These are phyloP conservation scores for Leccinum broughii DNA, from an alignment of 768 basidiomycete species.

Conservation along the genomic window DNA sequence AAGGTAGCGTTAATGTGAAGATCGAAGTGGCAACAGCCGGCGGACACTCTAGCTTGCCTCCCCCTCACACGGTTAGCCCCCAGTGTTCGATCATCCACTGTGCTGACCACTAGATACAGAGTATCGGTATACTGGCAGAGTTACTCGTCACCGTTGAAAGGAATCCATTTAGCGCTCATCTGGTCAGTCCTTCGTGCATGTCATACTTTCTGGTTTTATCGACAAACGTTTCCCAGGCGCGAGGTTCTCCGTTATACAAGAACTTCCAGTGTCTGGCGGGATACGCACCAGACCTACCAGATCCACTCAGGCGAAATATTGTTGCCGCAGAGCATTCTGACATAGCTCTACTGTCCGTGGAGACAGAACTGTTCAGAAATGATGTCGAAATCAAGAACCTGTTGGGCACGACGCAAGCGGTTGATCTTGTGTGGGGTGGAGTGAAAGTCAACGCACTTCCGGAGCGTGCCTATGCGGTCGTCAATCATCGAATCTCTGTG, in stretches of 20 bases:
- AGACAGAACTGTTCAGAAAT: slow-evolving; percentile 44
- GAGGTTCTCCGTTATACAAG: slow-evolving; percentile 57
- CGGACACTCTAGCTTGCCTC: slow-evolving; percentile 87
- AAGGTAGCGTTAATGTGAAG: slow-evolving; percentile 63
- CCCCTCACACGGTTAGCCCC: slow-evolving; percentile 65
- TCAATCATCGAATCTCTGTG: slow-evolving; percentile 72
- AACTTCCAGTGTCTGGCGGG: slow-evolving; percentile 66
- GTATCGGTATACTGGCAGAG: slow-evolving; percentile 78
- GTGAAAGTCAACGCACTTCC: slow-evolving; percentile 81
- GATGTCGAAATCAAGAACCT: slow-evolving; percentile 45
- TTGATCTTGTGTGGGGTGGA: slow-evolving; percentile 67
- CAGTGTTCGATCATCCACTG: background rate
- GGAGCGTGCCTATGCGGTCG: slow-evolving; percentile 64
- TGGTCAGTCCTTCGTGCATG: slow-evolving; percentile 39
- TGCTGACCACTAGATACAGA: slow-evolving; percentile 40
- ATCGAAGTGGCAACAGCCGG: slow-evolving; percentile 69
- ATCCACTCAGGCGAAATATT: slow-evolving; percentile 47
- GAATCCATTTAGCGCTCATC: slow-evolving; percentile 53
- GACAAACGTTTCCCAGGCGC: slow-evolving; percentile 38
- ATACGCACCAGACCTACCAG: slow-evolving; percentile 57
- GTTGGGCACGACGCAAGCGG: slow-evolving; percentile 73
- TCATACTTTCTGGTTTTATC: background rate
- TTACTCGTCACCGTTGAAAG: slow-evolving; percentile 68
- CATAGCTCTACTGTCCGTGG: slow-evolving; percentile 50
- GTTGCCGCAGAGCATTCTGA: slow-evolving; percentile 49